Conservation (phyloP, 257 asterid genomes). For the Ajuga chamaepitys region DNA sequence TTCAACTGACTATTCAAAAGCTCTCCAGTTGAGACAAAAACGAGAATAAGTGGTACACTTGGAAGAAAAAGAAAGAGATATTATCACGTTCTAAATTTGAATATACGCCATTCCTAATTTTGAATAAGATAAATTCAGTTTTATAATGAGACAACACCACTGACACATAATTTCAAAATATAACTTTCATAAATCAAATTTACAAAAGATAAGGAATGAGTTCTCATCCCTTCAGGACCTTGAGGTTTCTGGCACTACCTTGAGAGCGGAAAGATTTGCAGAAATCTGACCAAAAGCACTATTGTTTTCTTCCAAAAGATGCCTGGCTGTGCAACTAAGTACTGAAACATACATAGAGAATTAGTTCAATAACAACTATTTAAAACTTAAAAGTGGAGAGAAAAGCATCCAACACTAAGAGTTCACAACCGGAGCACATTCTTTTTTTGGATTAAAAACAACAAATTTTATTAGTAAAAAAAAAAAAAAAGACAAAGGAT, state of each 20-base stretch:
- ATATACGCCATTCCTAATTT: background rate
- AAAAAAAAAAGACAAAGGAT: too few relatives aligned
- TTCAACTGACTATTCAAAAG: background rate
- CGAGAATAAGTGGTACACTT: background rate
- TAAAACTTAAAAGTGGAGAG: background rate
- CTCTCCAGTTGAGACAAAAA: background rate
- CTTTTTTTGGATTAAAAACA: too few relatives aligned
- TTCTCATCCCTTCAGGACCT: background rate
- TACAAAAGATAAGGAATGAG: conserved; percentile 2
- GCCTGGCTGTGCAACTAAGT: conserved; percentile 38
- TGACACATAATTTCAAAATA: background rate
- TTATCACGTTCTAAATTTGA: conserved; percentile 1
- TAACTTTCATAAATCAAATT: conserved; percentile 6
- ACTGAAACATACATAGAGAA: conserved; percentile 35
- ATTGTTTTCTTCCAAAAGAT: conserved; percentile 70
- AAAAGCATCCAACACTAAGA: background rate
- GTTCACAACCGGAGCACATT: too few relatives aligned
- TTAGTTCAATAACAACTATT: conserved; percentile 4
- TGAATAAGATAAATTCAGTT: conserved; percentile 5
- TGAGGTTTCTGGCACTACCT: conserved; percentile 39
- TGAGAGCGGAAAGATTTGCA: conserved; percentile 56
- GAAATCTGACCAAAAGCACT: conserved; percentile 66
- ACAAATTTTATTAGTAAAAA: too few relatives aligned
- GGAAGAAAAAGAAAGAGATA: background rate
- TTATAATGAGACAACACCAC: background rate